A percentile compares a stretch with the other conserved stretches of the same genome.
phyloP scores from a whole-genome alignment of 352 stramenopile genomes.

The Pythium rishiriense region DNA sequence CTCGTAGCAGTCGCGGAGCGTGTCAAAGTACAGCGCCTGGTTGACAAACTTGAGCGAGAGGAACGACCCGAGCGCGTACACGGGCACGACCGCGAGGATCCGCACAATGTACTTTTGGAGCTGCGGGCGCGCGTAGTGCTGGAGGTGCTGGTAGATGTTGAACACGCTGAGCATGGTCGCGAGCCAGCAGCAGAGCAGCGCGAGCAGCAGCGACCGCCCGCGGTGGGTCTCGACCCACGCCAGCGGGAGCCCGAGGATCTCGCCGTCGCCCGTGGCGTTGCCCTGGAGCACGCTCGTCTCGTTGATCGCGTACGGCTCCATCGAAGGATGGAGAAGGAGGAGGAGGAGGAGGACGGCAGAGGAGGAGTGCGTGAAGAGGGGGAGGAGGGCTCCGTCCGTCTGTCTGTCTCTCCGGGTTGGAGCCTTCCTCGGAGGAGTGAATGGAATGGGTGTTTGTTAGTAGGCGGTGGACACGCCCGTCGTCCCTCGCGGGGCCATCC shows the following conservation, averaged over 20 bases:
- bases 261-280: constrained; percentile 64
- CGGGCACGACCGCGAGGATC: constrained; percentile 85
- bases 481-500: not conserved
- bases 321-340: not conserved
- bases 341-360: not conserved
- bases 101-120: constrained; percentile 89
- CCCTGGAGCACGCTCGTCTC: constrained; percentile 64
- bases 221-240: constrained; percentile 78
- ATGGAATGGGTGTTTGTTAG: not conserved
- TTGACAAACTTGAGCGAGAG: constrained; percentile 83
- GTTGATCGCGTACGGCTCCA: constrained; percentile 44
- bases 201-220: constrained; percentile 49
- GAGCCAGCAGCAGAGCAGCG: constrained; percentile 51
- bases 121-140: constrained; percentile 79
- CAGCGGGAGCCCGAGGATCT: constrained; percentile 60
- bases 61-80: constrained; percentile 85
- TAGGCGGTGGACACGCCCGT: too few relatives aligned
- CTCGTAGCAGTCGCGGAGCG: constrained; percentile 90
- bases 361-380: not conserved
- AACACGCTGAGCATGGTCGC: constrained; percentile 67
- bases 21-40: constrained; percentile 84
- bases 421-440: not conserved
- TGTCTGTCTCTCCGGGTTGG: not conserved
- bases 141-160: constrained; percentile 88
- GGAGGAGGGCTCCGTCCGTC: not conserved